Percentiles rank a stretch among this genome's conserved stretches.
Evolutionary conservation across 306 rosid genomes (phyloP).

Genomic region (Begonia peltatifolia): DNA sequence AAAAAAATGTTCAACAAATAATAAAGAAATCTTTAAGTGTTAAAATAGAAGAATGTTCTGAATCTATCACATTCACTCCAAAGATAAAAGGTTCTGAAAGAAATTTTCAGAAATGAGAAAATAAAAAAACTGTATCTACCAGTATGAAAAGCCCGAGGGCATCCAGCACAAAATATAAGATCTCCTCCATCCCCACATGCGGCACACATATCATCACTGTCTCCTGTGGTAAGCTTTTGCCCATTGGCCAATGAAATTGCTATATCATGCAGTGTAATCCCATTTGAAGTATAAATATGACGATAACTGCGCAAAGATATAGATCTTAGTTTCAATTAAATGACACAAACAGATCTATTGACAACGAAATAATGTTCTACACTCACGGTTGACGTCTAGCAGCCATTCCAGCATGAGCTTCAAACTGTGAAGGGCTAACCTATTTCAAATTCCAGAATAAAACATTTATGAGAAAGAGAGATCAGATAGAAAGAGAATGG

Average conservation of each 20-base stretch:
- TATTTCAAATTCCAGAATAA: conserved; percentile 23
- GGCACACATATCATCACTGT: conserved; percentile 98
- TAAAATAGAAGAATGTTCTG: no score
- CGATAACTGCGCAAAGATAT: conserved; percentile 60
- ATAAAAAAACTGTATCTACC: conserved; percentile 23
- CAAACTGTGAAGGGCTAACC: conserved; percentile 99
- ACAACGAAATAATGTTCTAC: conserved; percentile 9
- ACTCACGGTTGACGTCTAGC: conserved; percentile 99
- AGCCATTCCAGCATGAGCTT: conserved; percentile 99
- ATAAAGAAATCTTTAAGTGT: no score
- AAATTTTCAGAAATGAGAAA: no score
- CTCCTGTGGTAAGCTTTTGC: conserved; percentile 78
- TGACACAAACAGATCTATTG: conserved; percentile 10
- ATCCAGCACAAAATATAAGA: conserved; percentile 68
- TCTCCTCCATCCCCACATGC: conserved; percentile 86
- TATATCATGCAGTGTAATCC: conserved; percentile 92
- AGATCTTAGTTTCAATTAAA: conserved; percentile 9
- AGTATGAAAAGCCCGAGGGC: conserved; percentile 94
- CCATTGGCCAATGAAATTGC: conserved; percentile 92
- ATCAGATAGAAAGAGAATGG: conserved; percentile 5
- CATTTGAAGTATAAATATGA: conserved; percentile 87
- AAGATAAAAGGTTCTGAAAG: no score
- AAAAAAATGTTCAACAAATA: no score
- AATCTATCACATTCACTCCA: no score
- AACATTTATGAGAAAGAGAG: conserved; percentile 4